phyloP scores from a whole-genome alignment of 2,329 filamentous ascomycete species.

The Lasiodiplodia sp. region DNA sequence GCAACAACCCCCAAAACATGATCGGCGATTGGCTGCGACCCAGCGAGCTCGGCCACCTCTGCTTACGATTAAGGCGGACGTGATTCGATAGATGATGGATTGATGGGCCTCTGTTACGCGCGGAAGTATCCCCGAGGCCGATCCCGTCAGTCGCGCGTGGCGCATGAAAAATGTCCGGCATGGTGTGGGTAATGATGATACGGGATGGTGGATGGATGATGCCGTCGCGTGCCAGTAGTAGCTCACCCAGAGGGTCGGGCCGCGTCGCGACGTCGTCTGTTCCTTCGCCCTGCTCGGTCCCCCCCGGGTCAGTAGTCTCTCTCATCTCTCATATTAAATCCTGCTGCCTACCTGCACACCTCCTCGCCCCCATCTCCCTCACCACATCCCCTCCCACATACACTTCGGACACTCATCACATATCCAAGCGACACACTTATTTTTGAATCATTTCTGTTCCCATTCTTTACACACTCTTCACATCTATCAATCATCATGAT shows the following conservation, averaged over 20 bases:
- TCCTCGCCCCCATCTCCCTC: not conserved
- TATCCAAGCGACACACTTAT: not conserved
- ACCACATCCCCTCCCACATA: not conserved
- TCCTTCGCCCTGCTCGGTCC: not conserved
- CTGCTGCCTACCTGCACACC: slow-evolving; percentile 5
- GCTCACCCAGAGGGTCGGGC: not conserved
- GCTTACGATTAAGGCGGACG: slow-evolving; percentile 4
- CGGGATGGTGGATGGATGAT: too few relatives aligned
- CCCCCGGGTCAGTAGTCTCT: not conserved
- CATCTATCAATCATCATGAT: slow-evolving; percentile 5
- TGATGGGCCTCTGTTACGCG: too few relatives aligned
- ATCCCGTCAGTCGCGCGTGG: too few relatives aligned
- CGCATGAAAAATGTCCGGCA: too few relatives aligned
- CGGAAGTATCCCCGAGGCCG: too few relatives aligned
- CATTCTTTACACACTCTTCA: not conserved
- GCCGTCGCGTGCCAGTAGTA: too few relatives aligned
- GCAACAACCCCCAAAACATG: too few relatives aligned
- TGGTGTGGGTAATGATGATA: too few relatives aligned
- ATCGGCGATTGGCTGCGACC: not conserved
- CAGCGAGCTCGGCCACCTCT: not conserved
- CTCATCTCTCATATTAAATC: not conserved
- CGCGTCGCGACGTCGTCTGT: not conserved
- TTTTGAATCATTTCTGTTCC: not conserved
- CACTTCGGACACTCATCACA: not conserved
- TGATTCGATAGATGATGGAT: not conserved